Evolutionary conservation across 2,329 filamentous ascomycete species (phyloP), one percentile per base, ranked within the genome.

Genomic region (Ophiostoma ulmi): DNA sequence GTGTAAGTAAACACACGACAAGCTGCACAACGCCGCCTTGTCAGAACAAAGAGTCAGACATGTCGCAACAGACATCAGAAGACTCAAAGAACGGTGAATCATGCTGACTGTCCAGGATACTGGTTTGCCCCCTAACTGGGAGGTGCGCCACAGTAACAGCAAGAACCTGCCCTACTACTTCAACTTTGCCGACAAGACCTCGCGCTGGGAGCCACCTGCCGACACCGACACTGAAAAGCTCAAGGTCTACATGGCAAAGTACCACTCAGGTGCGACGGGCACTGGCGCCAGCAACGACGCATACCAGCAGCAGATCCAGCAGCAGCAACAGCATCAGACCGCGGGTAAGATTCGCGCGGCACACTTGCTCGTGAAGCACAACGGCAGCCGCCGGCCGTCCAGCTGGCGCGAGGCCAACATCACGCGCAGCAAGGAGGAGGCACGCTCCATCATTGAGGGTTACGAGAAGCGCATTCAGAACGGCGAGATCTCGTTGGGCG

Each of bases 141-240:
- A 98, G 83, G 93, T 99, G 78, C 93, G 95, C 80, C 93, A 96
- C 83, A 97, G 93, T 80, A 97, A 97, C 84, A 97, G 93, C 81
- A 98, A 97, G 85, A 97, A 97, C 82, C 90, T 98, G 48, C 95
- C 95, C 52, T 99, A 99, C 85, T 99, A 98, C 85, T 98, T 97
- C 90, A 96, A 97, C 82, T 84, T 90, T 65, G 83, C 82, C 75
- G 92, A 93, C 74, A 94, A 94, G 80, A 89, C 93, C 79, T 98
- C 95, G 74, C 88, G 92, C 81, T 99, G 95, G 95, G 95, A 98
- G 79, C 94, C 95, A 3, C 95, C 95, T 10, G 80, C 87, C 64
- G 92, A 90, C 74, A 95, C 94, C 76, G 92, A 99, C 81, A 91
- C 91, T 71, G 93, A 97, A 76, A 93, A 91, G 82, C 88, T 99